Percentiles rank a stretch among this genome's conserved stretches.
Evolutionary conservation across 495 filamentous ascomycete genomes (phyloP).

Genomic region (Lophiostoma macrostomum): DNA sequence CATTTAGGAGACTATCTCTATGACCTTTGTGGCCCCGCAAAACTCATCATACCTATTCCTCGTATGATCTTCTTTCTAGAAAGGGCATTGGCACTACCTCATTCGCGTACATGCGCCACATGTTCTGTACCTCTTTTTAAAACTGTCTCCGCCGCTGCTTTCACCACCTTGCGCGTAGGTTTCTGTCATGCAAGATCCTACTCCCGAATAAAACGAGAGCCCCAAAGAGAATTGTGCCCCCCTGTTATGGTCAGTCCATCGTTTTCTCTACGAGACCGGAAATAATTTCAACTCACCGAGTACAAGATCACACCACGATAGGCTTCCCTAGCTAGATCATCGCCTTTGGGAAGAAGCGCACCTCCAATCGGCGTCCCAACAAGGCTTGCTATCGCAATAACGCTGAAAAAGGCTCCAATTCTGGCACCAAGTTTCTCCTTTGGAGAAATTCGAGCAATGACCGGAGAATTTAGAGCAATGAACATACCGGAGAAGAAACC

Average conservation of each 20-base stretch:
- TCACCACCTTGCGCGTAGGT: not conserved
- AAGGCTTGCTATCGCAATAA: not conserved
- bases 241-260: not conserved
- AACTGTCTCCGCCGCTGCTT: not conserved
- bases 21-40: no score
- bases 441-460: slow-evolving; percentile 5
- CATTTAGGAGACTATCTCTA: no score
- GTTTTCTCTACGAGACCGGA: no score
- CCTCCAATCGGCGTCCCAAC: slow-evolving; percentile 8
- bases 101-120: no score
- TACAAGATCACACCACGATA: slow-evolving; percentile 1
- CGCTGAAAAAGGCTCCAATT: slow-evolving; percentile 8
- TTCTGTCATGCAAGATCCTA: not conserved
- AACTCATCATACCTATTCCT: no score
- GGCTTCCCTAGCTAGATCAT: not conserved
- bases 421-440: slow-evolving; percentile 7
- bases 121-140: no score
- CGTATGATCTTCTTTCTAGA: no score
- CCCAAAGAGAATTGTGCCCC: not conserved
- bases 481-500: slow-evolving; percentile 5
- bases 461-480: not conserved
- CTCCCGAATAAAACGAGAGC: not conserved
- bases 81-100: no score
- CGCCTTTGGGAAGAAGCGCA: not conserved
- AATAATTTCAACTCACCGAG: not conserved